phyloP scores from a whole-genome alignment of 1,284 basidiomycete genomes.

The Hortiboletus rubellus region DNA sequence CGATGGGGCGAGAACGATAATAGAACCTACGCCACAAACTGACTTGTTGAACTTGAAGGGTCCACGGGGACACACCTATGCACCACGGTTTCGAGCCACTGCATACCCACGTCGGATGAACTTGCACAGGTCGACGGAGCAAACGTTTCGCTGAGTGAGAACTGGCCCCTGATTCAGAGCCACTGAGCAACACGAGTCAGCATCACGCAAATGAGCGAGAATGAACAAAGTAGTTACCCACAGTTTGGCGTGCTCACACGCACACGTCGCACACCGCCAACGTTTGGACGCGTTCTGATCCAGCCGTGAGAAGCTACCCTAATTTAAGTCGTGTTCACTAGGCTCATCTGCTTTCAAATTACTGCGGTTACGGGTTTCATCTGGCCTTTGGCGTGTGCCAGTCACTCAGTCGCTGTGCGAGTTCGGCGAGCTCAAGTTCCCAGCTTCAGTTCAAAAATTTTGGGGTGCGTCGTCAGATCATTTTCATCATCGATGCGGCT shows the following conservation, averaged over 20 bases:
- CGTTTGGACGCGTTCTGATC: neutral
- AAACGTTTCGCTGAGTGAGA: conserved; percentile 7
- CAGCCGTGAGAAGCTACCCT: conserved; percentile 16
- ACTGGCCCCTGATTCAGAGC: neutral
- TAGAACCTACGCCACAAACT: neutral
- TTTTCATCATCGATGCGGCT: neutral
- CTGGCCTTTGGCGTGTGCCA: neutral
- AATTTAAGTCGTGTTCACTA: neutral
- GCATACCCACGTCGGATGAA: conserved; percentile 6
- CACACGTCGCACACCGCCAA: neutral
- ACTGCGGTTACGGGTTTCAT: conserved; percentile 6
- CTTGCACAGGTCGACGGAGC: neutral
- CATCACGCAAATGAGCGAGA: neutral
- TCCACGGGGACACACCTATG: neutral
- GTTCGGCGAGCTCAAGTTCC: conserved; percentile 4
- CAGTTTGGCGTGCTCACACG: neutral
- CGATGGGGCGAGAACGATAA: neutral
- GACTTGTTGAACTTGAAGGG: neutral
- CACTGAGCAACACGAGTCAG: neutral
- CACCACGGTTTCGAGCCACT: neutral
- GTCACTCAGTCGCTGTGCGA: too few relatives aligned
- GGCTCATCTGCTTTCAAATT: conserved; percentile 1
- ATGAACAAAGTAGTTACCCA: conserved; percentile 4
- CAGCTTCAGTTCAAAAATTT: conserved; percentile 18
- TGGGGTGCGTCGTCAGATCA: conserved; percentile 10